Base-by-base conservation (phyloP, 2,329 filamentous ascomycete genomes). In the Claviceps paspali region DNA sequence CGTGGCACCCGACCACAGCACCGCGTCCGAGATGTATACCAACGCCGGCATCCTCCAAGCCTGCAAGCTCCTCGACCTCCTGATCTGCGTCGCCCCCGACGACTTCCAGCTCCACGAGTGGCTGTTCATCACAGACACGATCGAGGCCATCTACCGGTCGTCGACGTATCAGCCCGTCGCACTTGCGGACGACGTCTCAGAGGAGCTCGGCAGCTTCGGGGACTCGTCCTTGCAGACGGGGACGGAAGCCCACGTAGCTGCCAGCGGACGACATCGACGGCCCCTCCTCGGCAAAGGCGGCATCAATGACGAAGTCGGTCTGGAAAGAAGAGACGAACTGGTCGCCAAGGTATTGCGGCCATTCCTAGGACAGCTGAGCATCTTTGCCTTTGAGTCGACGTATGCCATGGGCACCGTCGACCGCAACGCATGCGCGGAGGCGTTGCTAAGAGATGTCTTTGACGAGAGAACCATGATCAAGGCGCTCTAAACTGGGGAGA, bases 101-200 rank as follows among this genome's bases (percentile, higher is more conserved):
- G 91, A 98, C 55, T 98, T 96, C 60, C 91, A 96, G 57, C 72
- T 96, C n/a, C 81, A 93, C 50, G 85, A 95, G 63, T 98, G 91
- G 91, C 73, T 96, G 4, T 98, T 94, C 56, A 79, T 98, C 38
- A 93, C 86, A 2, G 91, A 98, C 57, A 96, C 88, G 11, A 87
- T 95, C 45, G 91, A 98, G 50, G 87, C 91, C 1, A 82, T 98
- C 24, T 93, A 98, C 58, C 77, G 82, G 10, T 78, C 84, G 0
- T 61, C 74, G 11, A 63, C 67, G 36, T 79, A 79, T 60, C 70
- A 76, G 42, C 71, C 84, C 2, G 64, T 82, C 3, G 84, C 84
- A 3, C 69, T 96, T 5, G 80, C 82, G 1, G 91, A 96, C 48
- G 82, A 91, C 49, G 67, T 94, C 7, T 80, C 83, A 0, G 83